A percentile compares a stretch with the other conserved stretches of the same genome.
Evolutionary conservation across 129 eudicot genomes (phyloP).

Genomic region (Artemisia argyi): DNA sequence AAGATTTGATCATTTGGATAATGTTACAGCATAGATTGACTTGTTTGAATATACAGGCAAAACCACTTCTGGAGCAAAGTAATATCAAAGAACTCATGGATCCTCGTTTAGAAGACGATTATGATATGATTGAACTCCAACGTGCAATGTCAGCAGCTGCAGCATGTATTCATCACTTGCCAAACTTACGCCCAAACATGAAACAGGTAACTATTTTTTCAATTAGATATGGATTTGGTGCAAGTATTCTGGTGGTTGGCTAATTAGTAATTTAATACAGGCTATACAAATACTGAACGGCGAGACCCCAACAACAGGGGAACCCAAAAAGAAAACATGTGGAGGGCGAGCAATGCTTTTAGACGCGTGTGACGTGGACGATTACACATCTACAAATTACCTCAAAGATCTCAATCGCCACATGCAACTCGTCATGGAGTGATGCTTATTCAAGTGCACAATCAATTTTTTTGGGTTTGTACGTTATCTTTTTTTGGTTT

Average conservation of each 20-base stretch:
- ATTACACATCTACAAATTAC: conserved; percentile 65
- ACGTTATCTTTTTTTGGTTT: conserved; percentile 7
- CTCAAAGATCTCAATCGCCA: conserved; percentile 88
- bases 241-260: neutral
- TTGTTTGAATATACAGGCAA: conserved; percentile 50
- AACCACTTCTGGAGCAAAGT: conserved; percentile 64
- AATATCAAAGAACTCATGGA: conserved; percentile 64
- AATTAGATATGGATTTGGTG: neutral
- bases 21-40: neutral
- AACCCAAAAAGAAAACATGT: conserved; percentile 48
- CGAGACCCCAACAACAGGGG: conserved; percentile 40
- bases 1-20: neutral
- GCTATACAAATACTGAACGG: conserved; percentile 64
- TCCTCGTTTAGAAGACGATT: conserved; percentile 53
- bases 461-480: conserved; percentile 5
- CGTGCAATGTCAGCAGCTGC: conserved; percentile 75
- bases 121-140: conserved; percentile 54
- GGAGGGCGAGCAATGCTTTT: conserved; percentile 46
- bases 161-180: conserved; percentile 69
- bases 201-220: conserved; percentile 41
- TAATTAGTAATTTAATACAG: conserved; percentile 31
- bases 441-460: conserved; percentile 19
- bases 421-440: conserved; percentile 83
- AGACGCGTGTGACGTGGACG: conserved; percentile 73
- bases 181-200: conserved; percentile 81